Evolutionary conservation across 2,329 filamentous ascomycete species (phyloP).

Genomic region (Trichoderma sp.): DNA sequence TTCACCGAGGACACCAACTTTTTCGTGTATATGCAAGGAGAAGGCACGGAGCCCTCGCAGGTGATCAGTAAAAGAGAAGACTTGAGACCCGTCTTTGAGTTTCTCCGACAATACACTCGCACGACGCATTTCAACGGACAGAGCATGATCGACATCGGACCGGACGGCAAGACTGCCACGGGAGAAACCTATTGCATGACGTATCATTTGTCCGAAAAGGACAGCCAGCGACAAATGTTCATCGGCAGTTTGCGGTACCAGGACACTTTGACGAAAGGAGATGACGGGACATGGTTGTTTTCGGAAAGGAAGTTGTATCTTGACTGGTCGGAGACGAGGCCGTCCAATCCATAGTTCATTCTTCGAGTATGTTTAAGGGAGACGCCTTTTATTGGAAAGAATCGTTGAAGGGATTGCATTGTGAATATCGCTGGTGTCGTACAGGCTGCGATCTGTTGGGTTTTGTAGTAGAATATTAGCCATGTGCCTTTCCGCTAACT

Average conservation of each 20-base stretch:
- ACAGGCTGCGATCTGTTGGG: neutral
- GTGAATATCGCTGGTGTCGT: neutral
- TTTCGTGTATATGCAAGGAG: slow-evolving; percentile 3
- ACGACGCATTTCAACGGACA: slow-evolving; percentile 15
- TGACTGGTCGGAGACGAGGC: slow-evolving; percentile 11
- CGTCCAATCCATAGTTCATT: neutral
- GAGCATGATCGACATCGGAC: slow-evolving; percentile 1
- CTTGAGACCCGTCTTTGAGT: slow-evolving; percentile 3
- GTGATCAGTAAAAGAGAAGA: neutral
- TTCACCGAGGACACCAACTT: neutral
- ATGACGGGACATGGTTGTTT: slow-evolving; percentile 2
- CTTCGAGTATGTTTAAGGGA: neutral
- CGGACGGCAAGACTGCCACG: slow-evolving; percentile 3
- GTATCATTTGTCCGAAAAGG: slow-evolving; percentile 3
- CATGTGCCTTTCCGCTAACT: neutral
- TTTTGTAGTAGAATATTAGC: neutral
- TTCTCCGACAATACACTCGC: neutral
- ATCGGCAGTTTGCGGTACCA: slow-evolving; percentile 10
- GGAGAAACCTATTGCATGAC: slow-evolving; percentile 15
- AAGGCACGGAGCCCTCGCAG: neutral
- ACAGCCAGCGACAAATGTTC: neutral
- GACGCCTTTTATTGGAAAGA: neutral
- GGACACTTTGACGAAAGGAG: slow-evolving; percentile 1
- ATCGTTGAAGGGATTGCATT: neutral
- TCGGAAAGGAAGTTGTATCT: slow-evolving; percentile 12